Conservation (phyloP, 169 alveolate species). For the Besnoitia besnoiti region DNA sequence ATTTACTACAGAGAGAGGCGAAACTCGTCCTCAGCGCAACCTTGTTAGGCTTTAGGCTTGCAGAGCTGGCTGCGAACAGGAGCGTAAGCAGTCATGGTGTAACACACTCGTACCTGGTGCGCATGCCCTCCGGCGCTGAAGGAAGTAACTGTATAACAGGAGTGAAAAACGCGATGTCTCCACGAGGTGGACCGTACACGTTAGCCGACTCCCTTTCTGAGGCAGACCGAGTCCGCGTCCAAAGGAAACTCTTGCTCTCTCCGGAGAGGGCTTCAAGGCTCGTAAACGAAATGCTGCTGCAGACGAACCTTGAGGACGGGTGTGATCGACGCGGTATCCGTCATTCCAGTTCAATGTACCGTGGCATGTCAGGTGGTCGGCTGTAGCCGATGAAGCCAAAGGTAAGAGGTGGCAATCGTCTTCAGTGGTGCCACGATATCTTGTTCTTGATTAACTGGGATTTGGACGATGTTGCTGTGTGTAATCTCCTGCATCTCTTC, state of each 20-base stretch:
- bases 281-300: background rate
- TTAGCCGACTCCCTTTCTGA: background rate
- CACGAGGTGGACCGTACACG: background rate
- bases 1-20: background rate
- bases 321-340: background rate
- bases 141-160: background rate
- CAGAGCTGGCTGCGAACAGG: background rate
- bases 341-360: background rate
- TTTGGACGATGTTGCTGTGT: background rate
- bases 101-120: background rate
- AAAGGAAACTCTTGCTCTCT: background rate
- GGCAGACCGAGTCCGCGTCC: background rate
- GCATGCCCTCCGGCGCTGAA: background rate
- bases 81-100: background rate
- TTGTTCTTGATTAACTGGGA: slow-evolving; percentile 9
- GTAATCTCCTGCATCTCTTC: background rate
- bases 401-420: background rate
- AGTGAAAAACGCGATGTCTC: background rate
- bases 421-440: slow-evolving; percentile 12
- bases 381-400: background rate
- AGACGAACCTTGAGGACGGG: background rate
- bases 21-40: background rate
- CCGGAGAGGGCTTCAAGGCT: slow-evolving; percentile 8
- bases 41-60: background rate
- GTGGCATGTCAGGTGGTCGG: background rate